Evolutionary conservation across 1,139 yeast genomes (phyloP).

Genomic region (Suhomyces taliae): DNA sequence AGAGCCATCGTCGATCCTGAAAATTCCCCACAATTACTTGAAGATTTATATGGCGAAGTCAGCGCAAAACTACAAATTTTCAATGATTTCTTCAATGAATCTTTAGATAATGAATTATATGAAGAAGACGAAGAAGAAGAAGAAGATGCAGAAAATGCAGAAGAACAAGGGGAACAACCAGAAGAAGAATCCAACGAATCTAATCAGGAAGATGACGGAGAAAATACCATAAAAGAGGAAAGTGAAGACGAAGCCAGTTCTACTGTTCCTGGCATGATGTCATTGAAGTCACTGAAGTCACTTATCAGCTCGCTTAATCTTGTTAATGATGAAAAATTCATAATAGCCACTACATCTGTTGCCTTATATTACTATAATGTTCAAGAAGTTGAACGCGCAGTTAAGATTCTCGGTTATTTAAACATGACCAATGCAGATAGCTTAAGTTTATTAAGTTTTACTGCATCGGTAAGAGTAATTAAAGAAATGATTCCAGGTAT

Average conservation of each 20-base stretch:
- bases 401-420: conserved; percentile 29
- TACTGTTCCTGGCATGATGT: not conserved
- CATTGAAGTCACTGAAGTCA: conserved; percentile 18
- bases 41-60: conserved; percentile 16
- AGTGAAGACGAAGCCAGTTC: not conserved
- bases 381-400: conserved; percentile 20
- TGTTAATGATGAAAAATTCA: conserved; percentile 36
- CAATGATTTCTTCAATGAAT: conserved; percentile 23
- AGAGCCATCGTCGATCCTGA: conserved; percentile 31
- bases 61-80: conserved; percentile 21
- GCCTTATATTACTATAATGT: conserved; percentile 25
- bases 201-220: not conserved
- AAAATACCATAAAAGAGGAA: not conserved
- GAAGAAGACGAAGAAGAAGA: conserved; percentile 32
- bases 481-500: conserved; percentile 23
- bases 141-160: conserved; percentile 22
- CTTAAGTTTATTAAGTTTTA: conserved; percentile 28
- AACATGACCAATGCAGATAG: conserved; percentile 15
- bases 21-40: conserved; percentile 23
- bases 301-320: conserved; percentile 35
- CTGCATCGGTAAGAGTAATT: conserved; percentile 31
- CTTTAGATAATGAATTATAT: conserved; percentile 29
- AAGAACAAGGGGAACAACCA: conserved; percentile 14
- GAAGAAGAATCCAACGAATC: conserved; percentile 5
- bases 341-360: conserved; percentile 31